A percentile compares a stretch with the other conserved stretches of the same genome.
Evolutionary conservation across 805 yeast species (phyloP).

Genomic region (Pichia gijzeniarum): DNA sequence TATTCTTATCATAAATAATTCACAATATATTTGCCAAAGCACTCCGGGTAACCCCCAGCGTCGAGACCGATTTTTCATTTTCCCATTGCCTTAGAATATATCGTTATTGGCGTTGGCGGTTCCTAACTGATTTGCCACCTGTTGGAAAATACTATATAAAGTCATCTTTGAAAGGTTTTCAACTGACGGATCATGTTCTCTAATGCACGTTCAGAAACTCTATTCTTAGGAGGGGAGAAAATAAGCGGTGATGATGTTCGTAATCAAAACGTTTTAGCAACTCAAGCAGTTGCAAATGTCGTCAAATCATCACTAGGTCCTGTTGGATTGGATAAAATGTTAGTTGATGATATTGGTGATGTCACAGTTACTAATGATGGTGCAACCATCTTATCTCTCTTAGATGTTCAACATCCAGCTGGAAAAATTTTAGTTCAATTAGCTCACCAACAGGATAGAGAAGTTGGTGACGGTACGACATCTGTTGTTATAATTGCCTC

Average conservation of each 20-base stretch:
- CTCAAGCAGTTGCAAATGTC: constrained; percentile 76
- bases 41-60: constrained; percentile 4
- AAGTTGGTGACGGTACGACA: constrained; percentile 90
- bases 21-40: not conserved
- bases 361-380: constrained; percentile 99
- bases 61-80: not conserved
- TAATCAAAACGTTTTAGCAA: constrained; percentile 92
- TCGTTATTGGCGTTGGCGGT: too few species aligned
- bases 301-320: constrained; percentile 95
- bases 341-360: constrained; percentile 98
- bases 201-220: constrained; percentile 82
- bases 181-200: constrained; percentile 42
- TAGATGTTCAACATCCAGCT: constrained; percentile 98
- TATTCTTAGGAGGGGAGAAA: constrained; percentile 94
- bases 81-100: not conserved
- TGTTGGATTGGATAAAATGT: constrained; percentile 96
- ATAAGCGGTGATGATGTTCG: constrained; percentile 94
- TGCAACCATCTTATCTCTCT: constrained; percentile 83
- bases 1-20: not conserved
- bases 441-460: constrained; percentile 98
- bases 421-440: constrained; percentile 94
- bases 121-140: too few species aligned
- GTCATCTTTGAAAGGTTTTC: too few species aligned
- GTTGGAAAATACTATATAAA: too few species aligned
- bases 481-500: constrained; percentile 95